A percentile compares a stretch with the other conserved stretches of the same genome.
These are phyloP conservation scores for Puccinia novopanici DNA, from an alignment of 1,284 basidiomycete genomes.

Conservation along the genomic window DNA sequence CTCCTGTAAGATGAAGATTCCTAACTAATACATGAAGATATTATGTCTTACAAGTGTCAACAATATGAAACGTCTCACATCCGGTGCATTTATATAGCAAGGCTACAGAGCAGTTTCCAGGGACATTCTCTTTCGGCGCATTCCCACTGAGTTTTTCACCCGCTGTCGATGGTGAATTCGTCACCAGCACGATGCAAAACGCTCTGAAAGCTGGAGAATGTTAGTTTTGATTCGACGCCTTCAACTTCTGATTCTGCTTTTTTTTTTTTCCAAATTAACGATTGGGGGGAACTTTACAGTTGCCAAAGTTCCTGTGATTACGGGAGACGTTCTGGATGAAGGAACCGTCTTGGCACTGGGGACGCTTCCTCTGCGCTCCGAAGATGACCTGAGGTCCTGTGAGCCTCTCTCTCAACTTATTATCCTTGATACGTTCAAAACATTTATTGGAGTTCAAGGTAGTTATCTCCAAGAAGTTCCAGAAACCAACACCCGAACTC, in stretches of 20 bases:
- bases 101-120: conserved; percentile 29
- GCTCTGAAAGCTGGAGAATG: conserved; percentile 37
- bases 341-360: conserved; percentile 36
- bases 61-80: background rate
- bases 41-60: background rate
- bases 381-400: conserved; percentile 39
- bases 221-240: background rate
- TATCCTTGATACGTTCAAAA: background rate
- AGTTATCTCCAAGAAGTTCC: conserved; percentile 38
- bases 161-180: conserved; percentile 40
- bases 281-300: background rate
- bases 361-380: conserved; percentile 4
- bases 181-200: conserved; percentile 19
- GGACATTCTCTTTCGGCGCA: conserved; percentile 33
- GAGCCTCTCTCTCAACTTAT: background rate
- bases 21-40: background rate
- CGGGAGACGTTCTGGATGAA: conserved; percentile 37
- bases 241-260: background rate
- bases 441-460: background rate
- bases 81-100: background rate
- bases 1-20: conserved; percentile 11
- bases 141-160: conserved; percentile 34
- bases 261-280: background rate
- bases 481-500: background rate
- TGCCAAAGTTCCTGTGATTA: conserved; percentile 32